Evolutionary conservation across 805 yeast species (phyloP).

Genomic region (Wickerhamiella allomyrinae): DNA sequence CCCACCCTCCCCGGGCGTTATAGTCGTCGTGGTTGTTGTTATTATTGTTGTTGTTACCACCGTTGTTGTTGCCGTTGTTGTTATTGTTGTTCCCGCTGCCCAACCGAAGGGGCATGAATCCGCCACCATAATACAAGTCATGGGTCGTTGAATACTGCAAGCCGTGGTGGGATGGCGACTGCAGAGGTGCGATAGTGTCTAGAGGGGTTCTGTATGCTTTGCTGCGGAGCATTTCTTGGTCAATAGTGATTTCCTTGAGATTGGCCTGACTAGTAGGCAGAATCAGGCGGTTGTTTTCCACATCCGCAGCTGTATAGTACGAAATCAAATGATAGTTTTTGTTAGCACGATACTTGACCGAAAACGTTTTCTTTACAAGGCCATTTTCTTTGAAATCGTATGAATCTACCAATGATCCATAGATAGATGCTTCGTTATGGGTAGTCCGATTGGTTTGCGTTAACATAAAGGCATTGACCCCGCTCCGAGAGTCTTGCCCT

Average conservation of each 20-base stretch:
- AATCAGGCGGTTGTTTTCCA: slow-evolving; percentile 37
- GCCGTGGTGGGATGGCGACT: background rate
- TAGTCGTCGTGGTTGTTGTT: background rate
- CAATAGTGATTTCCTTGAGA: slow-evolving; percentile 34
- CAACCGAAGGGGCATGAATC: no score
- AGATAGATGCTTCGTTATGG: slow-evolving; percentile 21
- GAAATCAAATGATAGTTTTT: slow-evolving; percentile 48
- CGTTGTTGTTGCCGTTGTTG: no score
- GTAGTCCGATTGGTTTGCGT: background rate
- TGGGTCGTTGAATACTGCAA: background rate
- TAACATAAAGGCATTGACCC: background rate
- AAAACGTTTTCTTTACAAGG: slow-evolving; percentile 66
- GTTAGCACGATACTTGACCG: slow-evolving; percentile 26
- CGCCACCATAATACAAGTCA: background rate
- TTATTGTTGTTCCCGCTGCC: no score
- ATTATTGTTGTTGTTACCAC: no score
- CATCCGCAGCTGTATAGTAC: slow-evolving; percentile 68
- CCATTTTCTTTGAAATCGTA: slow-evolving; percentile 60
- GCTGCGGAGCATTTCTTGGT: slow-evolving; percentile 23
- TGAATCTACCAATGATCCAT: slow-evolving; percentile 44
- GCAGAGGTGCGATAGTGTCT: background rate
- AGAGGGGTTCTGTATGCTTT: slow-evolving; percentile 1
- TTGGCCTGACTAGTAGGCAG: slow-evolving; percentile 43
- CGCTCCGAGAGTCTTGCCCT: background rate
- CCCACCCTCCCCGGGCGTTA: background rate